A percentile compares a stretch with the other conserved stretches of the same genome.
phyloP scores from a whole-genome alignment of 106 monocot species.

The Allium fistulosum region DNA sequence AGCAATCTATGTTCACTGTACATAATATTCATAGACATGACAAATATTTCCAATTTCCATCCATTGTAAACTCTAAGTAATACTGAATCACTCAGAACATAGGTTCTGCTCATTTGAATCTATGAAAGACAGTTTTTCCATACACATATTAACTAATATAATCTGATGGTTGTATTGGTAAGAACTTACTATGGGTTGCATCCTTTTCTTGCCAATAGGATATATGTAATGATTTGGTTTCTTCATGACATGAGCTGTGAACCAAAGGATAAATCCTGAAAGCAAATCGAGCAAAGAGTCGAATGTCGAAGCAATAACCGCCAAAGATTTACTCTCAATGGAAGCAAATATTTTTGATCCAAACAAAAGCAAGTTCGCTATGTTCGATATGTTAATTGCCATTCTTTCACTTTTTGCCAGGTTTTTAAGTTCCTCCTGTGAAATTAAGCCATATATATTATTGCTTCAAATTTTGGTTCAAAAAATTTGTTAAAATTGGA shows the following conservation, averaged over 20 bases:
- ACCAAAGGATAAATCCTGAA: slow-evolving; percentile 85
- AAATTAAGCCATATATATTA: background rate
- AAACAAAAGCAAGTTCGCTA: slow-evolving; percentile 64
- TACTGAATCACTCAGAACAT: no score
- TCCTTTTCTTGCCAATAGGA: slow-evolving; percentile 85
- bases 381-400: slow-evolving; percentile 70
- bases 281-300: slow-evolving; percentile 85
- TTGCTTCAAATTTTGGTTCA: background rate
- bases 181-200: slow-evolving; percentile 81
- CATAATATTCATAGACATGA: no score
- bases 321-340: slow-evolving; percentile 56
- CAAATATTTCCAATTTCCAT: no score
- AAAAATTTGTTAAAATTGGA: background rate
- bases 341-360: slow-evolving; percentile 58
- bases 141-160: background rate
- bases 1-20: no score
- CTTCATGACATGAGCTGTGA: slow-evolving; percentile 69
- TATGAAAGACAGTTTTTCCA: no score
- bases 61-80: no score
- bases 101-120: no score
- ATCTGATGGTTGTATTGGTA: background rate
- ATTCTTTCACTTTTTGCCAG: slow-evolving; percentile 54
- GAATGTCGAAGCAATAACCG: slow-evolving; percentile 89
- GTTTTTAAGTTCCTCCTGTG: slow-evolving; percentile 54
- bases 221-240: slow-evolving; percentile 65